A percentile compares a stretch with the other conserved stretches of the same genome.
These are phyloP conservation scores for Ophiostoma sp. DNA, from an alignment of 2,329 filamentous ascomycete species.

Conservation along the genomic window DNA sequence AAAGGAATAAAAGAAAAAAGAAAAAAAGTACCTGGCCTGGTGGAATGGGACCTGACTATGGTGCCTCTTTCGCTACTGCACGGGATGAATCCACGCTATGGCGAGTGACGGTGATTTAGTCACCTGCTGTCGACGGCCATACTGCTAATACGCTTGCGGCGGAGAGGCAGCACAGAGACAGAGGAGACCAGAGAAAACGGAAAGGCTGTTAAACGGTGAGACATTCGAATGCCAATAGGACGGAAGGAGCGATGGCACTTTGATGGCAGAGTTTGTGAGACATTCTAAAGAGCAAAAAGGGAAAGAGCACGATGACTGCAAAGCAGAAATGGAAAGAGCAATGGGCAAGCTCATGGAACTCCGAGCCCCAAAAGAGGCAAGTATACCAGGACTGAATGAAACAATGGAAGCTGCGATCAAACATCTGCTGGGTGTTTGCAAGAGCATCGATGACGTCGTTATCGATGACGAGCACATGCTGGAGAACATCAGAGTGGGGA, in stretches of 20 bases:
- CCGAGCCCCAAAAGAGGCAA: neutral
- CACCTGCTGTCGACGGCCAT: neutral
- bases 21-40: neutral
- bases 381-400: neutral
- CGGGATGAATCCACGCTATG: neutral
- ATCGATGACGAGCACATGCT: conserved; percentile 2
- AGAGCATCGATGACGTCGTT: conserved; percentile 1
- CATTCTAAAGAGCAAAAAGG: neutral
- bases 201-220: neutral
- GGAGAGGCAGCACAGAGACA: neutral
- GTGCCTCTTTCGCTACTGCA: neutral
- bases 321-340: neutral
- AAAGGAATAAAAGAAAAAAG: neutral
- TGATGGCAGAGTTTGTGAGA: conserved; percentile 3
- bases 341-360: neutral
- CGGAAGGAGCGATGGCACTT: conserved; percentile 2
- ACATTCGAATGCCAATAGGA: neutral
- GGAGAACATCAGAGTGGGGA: neutral
- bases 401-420: neutral
- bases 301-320: neutral
- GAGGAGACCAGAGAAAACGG: neutral
- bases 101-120: neutral
- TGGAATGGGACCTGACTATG: conserved; percentile 1
- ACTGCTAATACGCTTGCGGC: too few species aligned
- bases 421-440: neutral